phyloP scores from a whole-genome alignment of 345 rosid species.

The Sisymbrium altissimum region DNA sequence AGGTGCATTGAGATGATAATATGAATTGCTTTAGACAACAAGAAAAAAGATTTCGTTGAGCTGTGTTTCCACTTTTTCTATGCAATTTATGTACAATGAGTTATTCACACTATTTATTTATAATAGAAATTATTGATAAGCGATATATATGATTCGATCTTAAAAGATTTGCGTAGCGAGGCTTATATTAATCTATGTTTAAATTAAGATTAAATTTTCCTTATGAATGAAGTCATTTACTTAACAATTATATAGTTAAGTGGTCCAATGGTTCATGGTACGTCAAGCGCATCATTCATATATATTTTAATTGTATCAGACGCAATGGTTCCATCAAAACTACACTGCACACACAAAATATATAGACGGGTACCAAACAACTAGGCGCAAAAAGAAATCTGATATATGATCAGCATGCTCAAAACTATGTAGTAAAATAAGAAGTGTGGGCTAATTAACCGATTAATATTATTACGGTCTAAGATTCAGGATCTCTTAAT shows the following conservation, averaged over 20 bases:
- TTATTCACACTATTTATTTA: neutral
- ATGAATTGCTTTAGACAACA: slow-evolving; percentile 5
- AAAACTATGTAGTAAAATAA: neutral
- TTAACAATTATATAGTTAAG: slow-evolving; percentile 13
- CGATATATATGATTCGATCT: slow-evolving; percentile 25
- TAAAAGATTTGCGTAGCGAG: slow-evolving; percentile 16
- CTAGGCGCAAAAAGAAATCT: neutral
- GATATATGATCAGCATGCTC: neutral
- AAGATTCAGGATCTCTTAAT: neutral
- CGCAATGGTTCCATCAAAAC: neutral
- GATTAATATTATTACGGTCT: neutral
- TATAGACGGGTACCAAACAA: neutral
- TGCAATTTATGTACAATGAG: neutral
- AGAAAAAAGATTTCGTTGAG: slow-evolving; percentile 19
- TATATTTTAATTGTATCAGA: neutral
- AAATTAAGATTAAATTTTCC: slow-evolving; percentile 3
- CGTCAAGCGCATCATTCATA: neutral
- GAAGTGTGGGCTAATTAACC: neutral
- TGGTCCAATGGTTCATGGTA: slow-evolving; percentile 20
- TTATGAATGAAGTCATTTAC: neutral
- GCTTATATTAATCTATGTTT: neutral
- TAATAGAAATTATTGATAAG: slow-evolving; percentile 3
- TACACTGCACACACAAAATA: neutral
- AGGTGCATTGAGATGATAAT: neutral
- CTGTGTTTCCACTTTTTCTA: slow-evolving; percentile 13